Percentiles rank a stretch among this genome's conserved stretches.
Conservation (phyloP, 495 filamentous ascomycete species). For the Penicillium egyptiacum region DNA sequence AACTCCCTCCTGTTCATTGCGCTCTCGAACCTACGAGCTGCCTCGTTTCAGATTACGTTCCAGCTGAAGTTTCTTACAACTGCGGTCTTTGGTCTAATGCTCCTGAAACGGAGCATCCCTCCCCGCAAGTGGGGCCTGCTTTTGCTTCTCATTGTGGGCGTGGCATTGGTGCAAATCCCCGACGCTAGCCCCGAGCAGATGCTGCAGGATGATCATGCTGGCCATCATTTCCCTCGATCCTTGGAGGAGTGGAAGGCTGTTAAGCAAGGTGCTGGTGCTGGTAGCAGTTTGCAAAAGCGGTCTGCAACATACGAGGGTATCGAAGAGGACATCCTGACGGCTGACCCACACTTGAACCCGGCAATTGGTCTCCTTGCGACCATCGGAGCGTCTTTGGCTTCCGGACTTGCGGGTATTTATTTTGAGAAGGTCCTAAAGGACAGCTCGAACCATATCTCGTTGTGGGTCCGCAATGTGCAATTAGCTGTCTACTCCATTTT, state of each 20-base stretch:
- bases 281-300: conserved; percentile 55
- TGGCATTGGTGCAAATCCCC: conserved; percentile 85
- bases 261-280: conserved; percentile 37
- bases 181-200: conserved; percentile 48
- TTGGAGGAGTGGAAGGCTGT: conserved; percentile 55
- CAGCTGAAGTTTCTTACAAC: conserved; percentile 92
- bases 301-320: conserved; percentile 97
- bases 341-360: conserved; percentile 67
- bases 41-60: conserved; percentile 88
- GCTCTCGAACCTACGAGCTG: conserved; percentile 84
- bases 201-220: conserved; percentile 49
- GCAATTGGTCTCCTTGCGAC: conserved; percentile 77
- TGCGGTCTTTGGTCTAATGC: conserved; percentile 78
- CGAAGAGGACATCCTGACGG: conserved; percentile 68
- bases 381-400: conserved; percentile 70
- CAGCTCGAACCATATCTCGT: conserved; percentile 61
- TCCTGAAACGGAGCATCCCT: conserved; percentile 70
- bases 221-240: conserved; percentile 71
- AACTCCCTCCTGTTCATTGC: conserved; percentile 92
- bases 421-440: conserved; percentile 96
- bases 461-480: conserved; percentile 95
- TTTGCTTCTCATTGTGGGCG: conserved; percentile 75
- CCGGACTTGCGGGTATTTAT: conserved; percentile 82
- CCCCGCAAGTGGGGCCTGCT: conserved; percentile 75
- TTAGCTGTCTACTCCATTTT: conserved; percentile 89